Base-by-base conservation (phyloP, 179 eudicot species). In the Beta corolliflora region DNA sequence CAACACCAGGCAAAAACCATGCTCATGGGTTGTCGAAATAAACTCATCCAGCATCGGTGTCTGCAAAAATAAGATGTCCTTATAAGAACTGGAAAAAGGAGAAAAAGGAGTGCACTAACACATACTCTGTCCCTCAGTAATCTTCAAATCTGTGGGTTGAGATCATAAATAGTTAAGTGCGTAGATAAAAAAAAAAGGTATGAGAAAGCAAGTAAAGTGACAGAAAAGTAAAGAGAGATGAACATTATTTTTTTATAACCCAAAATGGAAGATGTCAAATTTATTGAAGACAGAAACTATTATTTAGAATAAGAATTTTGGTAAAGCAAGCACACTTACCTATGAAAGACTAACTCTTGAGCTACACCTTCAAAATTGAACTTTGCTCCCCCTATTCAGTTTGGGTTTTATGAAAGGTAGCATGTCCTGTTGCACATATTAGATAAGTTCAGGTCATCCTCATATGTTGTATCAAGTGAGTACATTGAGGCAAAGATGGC, bases 381-480 rank as follows among this genome's bases (percentile, higher is more conserved):
- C 88, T 71, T 58, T 87, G 5, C 87, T 89, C 18, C 90, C 93
- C 82, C 83, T 81, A 81, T 82, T 89, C 71, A 53, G 92, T 77
- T 83, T 92, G 19, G 87, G 88, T 65, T 81, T 91, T 97, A 93
- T 92, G 63, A 93, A 93, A 29, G 98, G 94, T 64, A 93, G 89
- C 84, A 82, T 79, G 14, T 82, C 87, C 94, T 93, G 85, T 44
- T 41, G 59, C 55, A 79, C 69, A 79, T 65, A 54, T 53, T 55
- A 73, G 31, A 63, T 65, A 59, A 19, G 44, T 77, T 16, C 71
- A 80, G 7, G 73, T 44, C 53, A 9, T 12, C 13, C 0, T 69
- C 50, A 44, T 11, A 41, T 44, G 53, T 13, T 2, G 45, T 44
- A 41, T 41, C 14, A 69, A 18, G 25, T 45, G 25, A 7, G 50